Base-by-base conservation (phyloP, 2,329 filamentous ascomycete genomes). In the Tolypocladium ovalisporum region DNA sequence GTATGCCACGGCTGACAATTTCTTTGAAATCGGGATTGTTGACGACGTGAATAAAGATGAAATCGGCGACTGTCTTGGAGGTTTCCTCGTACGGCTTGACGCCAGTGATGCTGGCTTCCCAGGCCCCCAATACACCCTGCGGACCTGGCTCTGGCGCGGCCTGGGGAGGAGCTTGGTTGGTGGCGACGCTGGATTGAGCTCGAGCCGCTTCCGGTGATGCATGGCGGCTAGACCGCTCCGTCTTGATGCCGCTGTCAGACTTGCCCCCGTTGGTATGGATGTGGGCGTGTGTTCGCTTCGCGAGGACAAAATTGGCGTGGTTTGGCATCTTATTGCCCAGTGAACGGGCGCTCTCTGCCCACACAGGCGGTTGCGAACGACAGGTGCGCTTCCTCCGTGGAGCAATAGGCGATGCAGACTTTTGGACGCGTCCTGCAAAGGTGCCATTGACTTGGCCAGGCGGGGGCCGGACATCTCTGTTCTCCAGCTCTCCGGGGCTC, bases 11-110 rank as follows among this genome's bases (percentile, higher is more conserved):
- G 55, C 81, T 80, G 19, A 76, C 72, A 24, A 88, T 81, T 63
- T 88, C 84, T 36, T 79, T 79, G 40, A 85, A 78, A 62, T 89
- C 83, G n/a, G 81, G 77, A 60, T 85, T 84, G 55, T 79, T 76
- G 8, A 94, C 79, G 22, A 94, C 86, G 57, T 87, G 79, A 53
- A 82, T 70, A 67, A 86, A 95, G 13, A 97, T 75, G 65, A 91
- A 96, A 67, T 96, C 89, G 60, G 87, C 89, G n/a, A 96, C 79
- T 22, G 78, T 70, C 64, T 85, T 87, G n/a, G 85, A 84, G 13
- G 94, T 73, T 60, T 92, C 86, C 63, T 94, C 88, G 57, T 85
- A 81, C 0, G 89, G 88, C 59, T 85, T 83, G 12, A 82, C 76
- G 53, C 87, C 85, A 1, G 84, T 86, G 52, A 96, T 86, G 37